Conservation (phyloP, 1,139 yeast genomes). For the Sugiyamaella castrensis region DNA sequence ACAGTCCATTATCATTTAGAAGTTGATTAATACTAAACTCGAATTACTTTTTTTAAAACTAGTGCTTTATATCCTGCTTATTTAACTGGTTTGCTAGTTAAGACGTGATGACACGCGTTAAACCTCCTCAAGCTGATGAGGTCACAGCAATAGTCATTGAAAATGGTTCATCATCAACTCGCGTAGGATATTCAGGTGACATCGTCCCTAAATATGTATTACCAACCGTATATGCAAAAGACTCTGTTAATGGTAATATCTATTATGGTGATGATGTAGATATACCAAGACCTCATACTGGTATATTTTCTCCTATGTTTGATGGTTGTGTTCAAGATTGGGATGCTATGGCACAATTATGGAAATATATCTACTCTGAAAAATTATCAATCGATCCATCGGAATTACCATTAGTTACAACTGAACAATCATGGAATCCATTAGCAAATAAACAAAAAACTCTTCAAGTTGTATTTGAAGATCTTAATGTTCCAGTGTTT, state of each 20-base stretch:
- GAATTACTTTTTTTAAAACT: no score
- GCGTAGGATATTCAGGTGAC: constrained; percentile 92
- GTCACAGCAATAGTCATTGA: constrained; percentile 89
- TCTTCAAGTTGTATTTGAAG: constrained; percentile 72
- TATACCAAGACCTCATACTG: constrained; percentile 37
- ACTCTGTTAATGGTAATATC: constrained; percentile 22
- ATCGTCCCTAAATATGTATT: constrained; percentile 74
- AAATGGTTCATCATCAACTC: constrained; percentile 80
- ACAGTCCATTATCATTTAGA: no score
- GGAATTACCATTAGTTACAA: constrained; percentile 75
- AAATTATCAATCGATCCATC: constrained; percentile 51
- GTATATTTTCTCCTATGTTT: constrained; percentile 39
- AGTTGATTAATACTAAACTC: no score
- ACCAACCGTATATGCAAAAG: constrained; percentile 54
- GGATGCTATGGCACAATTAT: constrained; percentile 43
- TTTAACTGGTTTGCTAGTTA: background rate
- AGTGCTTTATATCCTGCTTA: no score
- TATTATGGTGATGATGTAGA: constrained; percentile 38
- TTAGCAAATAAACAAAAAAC: constrained; percentile 65
- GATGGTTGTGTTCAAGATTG: constrained; percentile 47
- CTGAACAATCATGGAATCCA: constrained; percentile 87
- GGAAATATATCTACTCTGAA: constrained; percentile 39
- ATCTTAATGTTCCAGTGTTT: constrained; percentile 77
- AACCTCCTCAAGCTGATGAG: constrained; percentile 32
- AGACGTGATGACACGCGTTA: constrained; percentile 5